Base-by-base conservation (phyloP, 2,329 filamentous ascomycete species). In the Fusarium sp. region DNA sequence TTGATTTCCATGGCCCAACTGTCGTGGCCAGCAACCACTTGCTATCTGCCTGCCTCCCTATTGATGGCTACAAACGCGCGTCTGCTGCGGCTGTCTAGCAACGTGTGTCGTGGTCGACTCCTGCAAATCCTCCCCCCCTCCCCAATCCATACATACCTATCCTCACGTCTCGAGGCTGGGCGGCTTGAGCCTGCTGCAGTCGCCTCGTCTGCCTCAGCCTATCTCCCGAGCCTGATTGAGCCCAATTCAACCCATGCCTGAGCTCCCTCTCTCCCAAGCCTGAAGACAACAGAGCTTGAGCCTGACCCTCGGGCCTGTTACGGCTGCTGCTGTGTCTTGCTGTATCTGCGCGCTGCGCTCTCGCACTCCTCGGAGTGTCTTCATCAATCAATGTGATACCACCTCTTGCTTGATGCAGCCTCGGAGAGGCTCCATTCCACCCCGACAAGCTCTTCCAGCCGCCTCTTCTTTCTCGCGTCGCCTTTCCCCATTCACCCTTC, bases 341-440 rank as follows among this genome's bases (percentile, higher is more conserved):
- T 71, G 59, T 68, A 67, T 65, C 66, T 57, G 56, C 65, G 52
- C 66, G 63, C 67, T 23, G 23, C 23, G 62, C 65, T 46, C 62
- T 73, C 65, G 65, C 73, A 75, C 74, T 75, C 74, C 74, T 76
- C 48, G 73, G 73, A 76, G 73, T 76, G 73, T 76, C 66, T 64
- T 76, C 71, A 76, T 76, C 76, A 77, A 73, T 76, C 77, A 75
- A 75, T 74, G 77, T 78, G 77, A 78, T 78, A 78, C 77, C 72
- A 78, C 71, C 70, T 73, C 60, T 75, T 75, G 73, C 73, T 76
- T 75, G 74, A 77, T 77, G 76, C 77, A 78, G 69, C 76, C 76
- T 77, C 71, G 68, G 72, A 68, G 65, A 69, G 70, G 71, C 71
- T 76, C 75, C 71, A 75, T 76, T 74, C 70, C 74, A 75, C 73